phyloP scores from a whole-genome alignment of 1,284 basidiomycete species.

The Heterobasidion parviporum region DNA sequence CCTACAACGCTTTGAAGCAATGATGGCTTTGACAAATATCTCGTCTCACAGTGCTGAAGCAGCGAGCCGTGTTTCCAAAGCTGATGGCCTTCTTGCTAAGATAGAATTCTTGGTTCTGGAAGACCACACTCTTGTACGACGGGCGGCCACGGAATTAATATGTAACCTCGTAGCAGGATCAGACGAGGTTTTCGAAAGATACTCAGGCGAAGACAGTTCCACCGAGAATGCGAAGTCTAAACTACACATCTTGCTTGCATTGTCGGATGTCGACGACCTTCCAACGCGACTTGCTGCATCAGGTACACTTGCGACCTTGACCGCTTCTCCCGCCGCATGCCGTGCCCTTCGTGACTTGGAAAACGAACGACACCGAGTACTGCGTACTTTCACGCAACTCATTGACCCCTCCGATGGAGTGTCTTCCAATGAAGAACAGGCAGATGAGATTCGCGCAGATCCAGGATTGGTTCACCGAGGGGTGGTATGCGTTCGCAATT shows the following conservation, averaged over 20 bases:
- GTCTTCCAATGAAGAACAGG: constrained; percentile 20
- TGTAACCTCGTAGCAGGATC: constrained; percentile 86
- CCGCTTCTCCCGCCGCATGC: constrained; percentile 56
- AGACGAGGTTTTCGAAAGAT: constrained; percentile 67
- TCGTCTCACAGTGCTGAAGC: constrained; percentile 68
- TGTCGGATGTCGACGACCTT: constrained; percentile 79
- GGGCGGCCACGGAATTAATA: constrained; percentile 87
- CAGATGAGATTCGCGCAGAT: constrained; percentile 23
- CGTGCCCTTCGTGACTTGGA: constrained; percentile 53
- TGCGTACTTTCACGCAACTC: constrained; percentile 55
- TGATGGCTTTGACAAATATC: constrained; percentile 95
- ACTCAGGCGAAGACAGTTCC: constrained; percentile 33
- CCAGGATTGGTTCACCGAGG: constrained; percentile 70
- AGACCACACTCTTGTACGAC: constrained; percentile 74
- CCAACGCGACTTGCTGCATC: constrained; percentile 79
- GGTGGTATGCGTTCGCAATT: constrained; percentile 60
- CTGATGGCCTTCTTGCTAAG: constrained; percentile 56
- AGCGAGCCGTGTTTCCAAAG: constrained; percentile 55
- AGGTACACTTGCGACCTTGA: constrained; percentile 78
- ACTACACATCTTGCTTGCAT: constrained; percentile 75
- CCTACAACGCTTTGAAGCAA: constrained; percentile 84
- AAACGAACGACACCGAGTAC: constrained; percentile 46
- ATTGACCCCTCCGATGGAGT: constrained; percentile 42
- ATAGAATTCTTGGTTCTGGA: constrained; percentile 81
- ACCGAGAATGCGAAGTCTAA: constrained; percentile 44